Percentiles rank a stretch among this genome's conserved stretches.
Conservation (phyloP, 257 asterid species). For the Vinca minor region DNA sequence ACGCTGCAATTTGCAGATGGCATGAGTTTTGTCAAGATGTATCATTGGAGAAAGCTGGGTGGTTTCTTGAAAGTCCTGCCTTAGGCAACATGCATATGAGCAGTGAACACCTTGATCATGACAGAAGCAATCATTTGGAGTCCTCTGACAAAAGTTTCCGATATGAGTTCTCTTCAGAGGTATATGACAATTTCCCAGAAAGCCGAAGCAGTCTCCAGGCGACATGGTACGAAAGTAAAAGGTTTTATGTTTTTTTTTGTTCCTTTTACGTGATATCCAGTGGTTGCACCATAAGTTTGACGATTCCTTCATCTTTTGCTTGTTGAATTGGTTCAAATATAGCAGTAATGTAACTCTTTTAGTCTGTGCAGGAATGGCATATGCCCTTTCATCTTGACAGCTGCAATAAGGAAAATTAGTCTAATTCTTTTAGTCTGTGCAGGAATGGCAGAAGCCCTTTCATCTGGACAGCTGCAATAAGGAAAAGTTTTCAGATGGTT, state of each 20-base stretch:
- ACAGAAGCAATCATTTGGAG: slow-evolving; percentile 19
- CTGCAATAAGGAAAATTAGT: no score
- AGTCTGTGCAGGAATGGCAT: no score
- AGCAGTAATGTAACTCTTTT: no score
- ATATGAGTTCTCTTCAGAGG: slow-evolving; percentile 19
- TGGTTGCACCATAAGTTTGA: background rate
- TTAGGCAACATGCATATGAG: slow-evolving; percentile 19
- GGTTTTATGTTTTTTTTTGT: background rate
- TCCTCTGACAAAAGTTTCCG: slow-evolving; percentile 18
- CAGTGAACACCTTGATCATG: slow-evolving; percentile 18
- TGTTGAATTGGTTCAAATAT: background rate
- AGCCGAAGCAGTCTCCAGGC: slow-evolving; percentile 17
- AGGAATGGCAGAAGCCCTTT: slow-evolving; percentile 53
- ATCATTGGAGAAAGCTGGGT: slow-evolving; percentile 66
- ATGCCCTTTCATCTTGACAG: no score
- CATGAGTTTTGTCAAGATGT: slow-evolving; percentile 66
- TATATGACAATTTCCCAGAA: slow-evolving; percentile 22
- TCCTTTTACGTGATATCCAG: background rate
- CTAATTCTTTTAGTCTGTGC: slow-evolving; percentile 18
- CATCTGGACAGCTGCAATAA: slow-evolving; percentile 53
- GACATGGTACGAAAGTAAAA: slow-evolving; percentile 33
- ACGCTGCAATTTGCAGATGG: slow-evolving; percentile 52
- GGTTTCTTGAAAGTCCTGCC: slow-evolving; percentile 47
- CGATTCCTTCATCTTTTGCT: slow-evolving; percentile 3
- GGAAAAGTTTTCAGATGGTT: slow-evolving; percentile 71